These are phyloP conservation scores for Termitomyces heimii DNA, from an alignment of 768 basidiomycete genomes.

Conservation along the genomic window DNA sequence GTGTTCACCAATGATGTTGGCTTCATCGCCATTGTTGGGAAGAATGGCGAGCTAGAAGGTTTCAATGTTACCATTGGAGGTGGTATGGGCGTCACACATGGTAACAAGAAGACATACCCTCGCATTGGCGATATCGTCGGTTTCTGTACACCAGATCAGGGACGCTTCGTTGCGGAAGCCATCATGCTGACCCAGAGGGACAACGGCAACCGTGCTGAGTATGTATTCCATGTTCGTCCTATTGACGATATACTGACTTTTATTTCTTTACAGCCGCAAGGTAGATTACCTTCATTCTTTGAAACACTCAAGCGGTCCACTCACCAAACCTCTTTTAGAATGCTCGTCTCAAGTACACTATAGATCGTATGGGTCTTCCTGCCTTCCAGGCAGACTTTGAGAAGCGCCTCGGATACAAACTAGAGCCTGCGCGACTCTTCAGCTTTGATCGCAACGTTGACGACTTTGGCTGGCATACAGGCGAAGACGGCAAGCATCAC, in stretches of 20 bases:
- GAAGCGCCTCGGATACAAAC: slow-evolving; percentile 72
- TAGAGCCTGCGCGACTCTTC: slow-evolving; percentile 71
- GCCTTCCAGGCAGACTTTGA: slow-evolving; percentile 89
- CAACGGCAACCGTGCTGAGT: slow-evolving; percentile 94
- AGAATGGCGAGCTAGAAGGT: slow-evolving; percentile 72
- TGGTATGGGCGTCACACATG: slow-evolving; percentile 99
- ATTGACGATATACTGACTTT: background rate
- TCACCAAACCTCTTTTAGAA: slow-evolving; percentile 38
- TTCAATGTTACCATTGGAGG: slow-evolving; percentile 95
- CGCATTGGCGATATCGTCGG: slow-evolving; percentile 83
- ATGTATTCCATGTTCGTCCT: slow-evolving; percentile 24
- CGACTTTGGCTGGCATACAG: slow-evolving; percentile 90
- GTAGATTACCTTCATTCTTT: slow-evolving; percentile 16
- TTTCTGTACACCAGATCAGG: slow-evolving; percentile 88
- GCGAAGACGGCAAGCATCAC: slow-evolving; percentile 84
- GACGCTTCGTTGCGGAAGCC: slow-evolving; percentile 81
- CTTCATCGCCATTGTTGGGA: slow-evolving; percentile 88
- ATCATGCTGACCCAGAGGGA: slow-evolving; percentile 93
- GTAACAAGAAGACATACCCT: slow-evolving; percentile 98
- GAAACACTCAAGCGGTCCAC: background rate
- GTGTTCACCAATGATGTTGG: slow-evolving; percentile 95
- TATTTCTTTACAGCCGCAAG: slow-evolving; percentile 42
- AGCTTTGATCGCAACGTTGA: slow-evolving; percentile 87
- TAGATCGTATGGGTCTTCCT: slow-evolving; percentile 91
- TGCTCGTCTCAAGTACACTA: slow-evolving; percentile 92